phyloP scores from a whole-genome alignment of 495 filamentous ascomycete species.

The Echria macrotheca region DNA sequence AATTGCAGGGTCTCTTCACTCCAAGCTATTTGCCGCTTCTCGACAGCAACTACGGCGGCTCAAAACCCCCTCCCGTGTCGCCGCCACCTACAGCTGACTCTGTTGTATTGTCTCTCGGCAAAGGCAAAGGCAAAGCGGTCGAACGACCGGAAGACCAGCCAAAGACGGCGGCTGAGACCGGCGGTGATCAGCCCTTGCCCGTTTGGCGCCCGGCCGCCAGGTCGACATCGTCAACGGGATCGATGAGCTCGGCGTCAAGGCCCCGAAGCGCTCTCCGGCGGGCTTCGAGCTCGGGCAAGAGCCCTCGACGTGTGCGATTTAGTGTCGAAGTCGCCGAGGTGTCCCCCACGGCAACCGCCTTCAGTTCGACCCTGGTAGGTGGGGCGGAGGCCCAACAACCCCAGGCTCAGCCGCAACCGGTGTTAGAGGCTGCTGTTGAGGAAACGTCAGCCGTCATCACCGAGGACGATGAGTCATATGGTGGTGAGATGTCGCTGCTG shows the following conservation, averaged over 20 bases:
- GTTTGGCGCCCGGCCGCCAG: constrained; percentile 28
- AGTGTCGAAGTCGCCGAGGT: constrained; percentile 48
- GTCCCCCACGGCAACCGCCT: constrained; percentile 31
- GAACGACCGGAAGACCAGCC: constrained; percentile 23
- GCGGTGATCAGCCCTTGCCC: constrained; percentile 11
- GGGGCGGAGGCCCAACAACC: constrained; percentile 14
- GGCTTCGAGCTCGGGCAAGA: constrained; percentile 42
- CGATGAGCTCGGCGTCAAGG: constrained; percentile 36
- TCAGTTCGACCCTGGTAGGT: constrained; percentile 5
- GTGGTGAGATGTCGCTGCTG: constrained; percentile 19
- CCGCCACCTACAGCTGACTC: constrained; percentile 10
- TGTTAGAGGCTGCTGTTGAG: constrained; percentile 8
- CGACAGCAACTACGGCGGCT: constrained; percentile 29
- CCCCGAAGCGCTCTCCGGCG: constrained; percentile 45
- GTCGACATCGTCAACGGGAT: constrained; percentile 37
- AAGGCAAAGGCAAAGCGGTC: constrained; percentile 23
- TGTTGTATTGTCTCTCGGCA: constrained; percentile 16
- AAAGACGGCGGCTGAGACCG: neutral
- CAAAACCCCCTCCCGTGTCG: constrained; percentile 20
- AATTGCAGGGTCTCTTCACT: constrained; percentile 57
- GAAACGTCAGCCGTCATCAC: constrained; percentile 17
- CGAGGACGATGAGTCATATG: constrained; percentile 23
- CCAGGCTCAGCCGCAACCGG: constrained; percentile 1
- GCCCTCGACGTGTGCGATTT: constrained; percentile 51
- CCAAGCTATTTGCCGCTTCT: constrained; percentile 55